Conservation (phyloP, 306 rosid species). For the Glycine tomentella region DNA sequence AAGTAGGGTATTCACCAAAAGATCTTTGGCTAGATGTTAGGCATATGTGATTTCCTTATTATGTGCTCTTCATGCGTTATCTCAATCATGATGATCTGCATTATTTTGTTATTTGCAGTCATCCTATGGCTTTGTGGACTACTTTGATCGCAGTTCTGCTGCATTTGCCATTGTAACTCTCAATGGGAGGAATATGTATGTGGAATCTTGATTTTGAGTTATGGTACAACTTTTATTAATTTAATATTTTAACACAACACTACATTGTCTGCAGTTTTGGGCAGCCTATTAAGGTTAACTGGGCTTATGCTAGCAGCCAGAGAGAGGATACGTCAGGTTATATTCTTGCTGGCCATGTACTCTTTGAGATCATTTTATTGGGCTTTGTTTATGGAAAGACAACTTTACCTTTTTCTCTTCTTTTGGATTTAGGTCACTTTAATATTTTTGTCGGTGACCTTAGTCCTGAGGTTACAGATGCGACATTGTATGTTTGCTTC, state of each 20-base stretch:
- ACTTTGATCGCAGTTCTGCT: conserved; percentile 86
- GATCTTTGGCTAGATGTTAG: neutral
- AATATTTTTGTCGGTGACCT: conserved; percentile 97
- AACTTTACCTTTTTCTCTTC: conserved; percentile 13
- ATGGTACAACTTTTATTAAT: conserved; percentile 4
- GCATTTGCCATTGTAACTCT: conserved; percentile 83
- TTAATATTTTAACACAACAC: conserved; percentile 22
- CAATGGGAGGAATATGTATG: conserved; percentile 92
- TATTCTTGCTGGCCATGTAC: conserved; percentile 12
- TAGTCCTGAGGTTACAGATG: conserved; percentile 96
- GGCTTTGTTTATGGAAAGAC: neutral
- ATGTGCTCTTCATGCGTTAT: conserved; percentile 1
- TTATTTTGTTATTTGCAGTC: conserved; percentile 65
- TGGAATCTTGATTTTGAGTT: conserved; percentile 36
- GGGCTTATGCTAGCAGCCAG: conserved; percentile 98
- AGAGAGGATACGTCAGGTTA: conserved; percentile 96
- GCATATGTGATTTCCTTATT: neutral
- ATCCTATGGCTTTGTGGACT: conserved; percentile 93
- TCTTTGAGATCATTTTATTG: neutral
- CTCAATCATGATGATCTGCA: conserved; percentile 25
- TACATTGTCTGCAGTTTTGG: conserved; percentile 68
- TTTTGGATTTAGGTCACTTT: conserved; percentile 70
- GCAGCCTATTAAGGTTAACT: conserved; percentile 92
- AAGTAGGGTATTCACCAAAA: neutral
- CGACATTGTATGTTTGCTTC: conserved; percentile 85